Percentiles rank a stretch among this genome's conserved stretches.
Evolutionary conservation across 2,329 filamentous ascomycete genomes (phyloP).

Genomic region (Alternaria sp.): DNA sequence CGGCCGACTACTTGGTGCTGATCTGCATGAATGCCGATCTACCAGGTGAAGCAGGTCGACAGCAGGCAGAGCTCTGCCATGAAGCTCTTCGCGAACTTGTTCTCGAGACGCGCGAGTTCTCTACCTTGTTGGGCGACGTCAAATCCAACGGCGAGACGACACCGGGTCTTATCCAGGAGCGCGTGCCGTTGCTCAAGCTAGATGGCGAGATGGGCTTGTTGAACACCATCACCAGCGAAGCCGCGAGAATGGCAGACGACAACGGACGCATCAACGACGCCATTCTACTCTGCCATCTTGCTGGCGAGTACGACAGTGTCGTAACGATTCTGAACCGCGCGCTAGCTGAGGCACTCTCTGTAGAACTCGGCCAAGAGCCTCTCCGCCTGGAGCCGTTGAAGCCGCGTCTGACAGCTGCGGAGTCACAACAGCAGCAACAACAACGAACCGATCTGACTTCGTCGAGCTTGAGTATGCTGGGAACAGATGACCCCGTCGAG

Average conservation of each 20-base stretch:
- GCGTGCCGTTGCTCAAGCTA: slow-evolving; percentile 80
- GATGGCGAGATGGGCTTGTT: slow-evolving; percentile 83
- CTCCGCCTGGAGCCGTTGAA: slow-evolving; percentile 81
- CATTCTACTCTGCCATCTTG: slow-evolving; percentile 91
- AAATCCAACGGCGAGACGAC: slow-evolving; percentile 83
- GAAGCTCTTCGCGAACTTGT: slow-evolving; percentile 92
- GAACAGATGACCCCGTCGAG: slow-evolving; percentile 70
- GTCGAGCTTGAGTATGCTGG: slow-evolving; percentile 66
- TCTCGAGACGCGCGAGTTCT: slow-evolving; percentile 96
- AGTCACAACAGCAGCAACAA: slow-evolving; percentile 42
- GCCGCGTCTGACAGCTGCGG: slow-evolving; percentile 60
- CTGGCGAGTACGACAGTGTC: slow-evolving; percentile 95
- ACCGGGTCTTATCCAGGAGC: slow-evolving; percentile 84
- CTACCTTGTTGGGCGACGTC: slow-evolving; percentile 90
- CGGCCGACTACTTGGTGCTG: slow-evolving; percentile 89
- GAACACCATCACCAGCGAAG: slow-evolving; percentile 89
- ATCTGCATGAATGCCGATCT: slow-evolving; percentile 92
- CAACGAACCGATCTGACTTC: slow-evolving; percentile 37
- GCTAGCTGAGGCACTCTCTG: slow-evolving; percentile 84
- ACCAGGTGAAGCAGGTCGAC: slow-evolving; percentile 72
- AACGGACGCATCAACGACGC: slow-evolving; percentile 93
- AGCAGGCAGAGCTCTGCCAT: slow-evolving; percentile 83
- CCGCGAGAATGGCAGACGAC: slow-evolving; percentile 90
- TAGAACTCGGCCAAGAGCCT: slow-evolving; percentile 83
- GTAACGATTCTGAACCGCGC: slow-evolving; percentile 87